Evolutionary conservation across 331 rosid genomes (phyloP).

Genomic region (Phaseolus coccineus): DNA sequence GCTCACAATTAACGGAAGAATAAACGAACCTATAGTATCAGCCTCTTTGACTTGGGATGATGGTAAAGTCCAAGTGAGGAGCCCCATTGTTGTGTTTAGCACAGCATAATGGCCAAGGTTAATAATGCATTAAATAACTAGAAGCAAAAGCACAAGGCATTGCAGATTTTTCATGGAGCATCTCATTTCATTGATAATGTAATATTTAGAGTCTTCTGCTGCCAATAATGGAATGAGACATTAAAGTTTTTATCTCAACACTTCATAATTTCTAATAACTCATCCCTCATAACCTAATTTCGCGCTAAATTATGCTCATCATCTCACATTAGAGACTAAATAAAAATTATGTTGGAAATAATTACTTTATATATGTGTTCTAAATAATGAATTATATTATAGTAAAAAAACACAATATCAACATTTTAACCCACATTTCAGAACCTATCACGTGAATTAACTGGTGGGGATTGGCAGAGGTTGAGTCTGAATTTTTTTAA

Average conservation of each 20-base stretch:
- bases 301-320: no score
- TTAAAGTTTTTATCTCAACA: background rate
- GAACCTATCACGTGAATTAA: no score
- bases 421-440: background rate
- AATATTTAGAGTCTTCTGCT: background rate
- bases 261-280: no score
- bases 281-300: no score
- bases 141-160: background rate
- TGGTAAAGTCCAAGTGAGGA: slow-evolving; percentile 50
- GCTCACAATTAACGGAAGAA: slow-evolving; percentile 38
- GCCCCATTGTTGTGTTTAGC: slow-evolving; percentile 47
- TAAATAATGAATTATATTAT: no score
- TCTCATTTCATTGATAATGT: background rate
- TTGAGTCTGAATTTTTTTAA: no score
- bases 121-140: slow-evolving; percentile 15
- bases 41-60: slow-evolving; percentile 48
- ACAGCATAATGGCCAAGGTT: background rate
- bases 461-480: no score
- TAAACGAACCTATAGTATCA: background rate
- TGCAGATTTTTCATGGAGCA: background rate
- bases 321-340: no score
- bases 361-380: no score
- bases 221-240: background rate
- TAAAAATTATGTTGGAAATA: no score
- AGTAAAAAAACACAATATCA: background rate